Conservation (phyloP, 2,329 filamentous ascomycete genomes). For the Exutisphaerella laricina region DNA sequence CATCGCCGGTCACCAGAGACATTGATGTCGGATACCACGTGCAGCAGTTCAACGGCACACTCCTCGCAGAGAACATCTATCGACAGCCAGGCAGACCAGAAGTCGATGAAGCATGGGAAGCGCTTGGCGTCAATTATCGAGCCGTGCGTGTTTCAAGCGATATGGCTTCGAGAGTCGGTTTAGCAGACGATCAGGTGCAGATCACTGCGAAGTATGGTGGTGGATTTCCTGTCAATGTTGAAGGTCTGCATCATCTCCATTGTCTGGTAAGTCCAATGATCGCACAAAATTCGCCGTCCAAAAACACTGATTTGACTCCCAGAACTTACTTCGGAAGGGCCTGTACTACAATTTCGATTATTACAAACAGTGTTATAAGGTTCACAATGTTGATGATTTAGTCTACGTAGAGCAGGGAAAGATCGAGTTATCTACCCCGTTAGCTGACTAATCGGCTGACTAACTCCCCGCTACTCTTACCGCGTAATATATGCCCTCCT, state of each 20-base stretch:
- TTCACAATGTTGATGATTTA: no score
- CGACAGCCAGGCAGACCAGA: constrained; percentile 39
- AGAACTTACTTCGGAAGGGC: constrained; percentile 56
- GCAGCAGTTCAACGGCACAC: constrained; percentile 51
- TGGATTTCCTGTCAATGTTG: constrained; percentile 54
- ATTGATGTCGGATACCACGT: constrained; percentile 17
- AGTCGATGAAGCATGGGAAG: constrained; percentile 55
- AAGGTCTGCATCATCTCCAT: constrained; percentile 54
- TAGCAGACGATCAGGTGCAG: constrained; percentile 52
- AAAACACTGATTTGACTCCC: background rate
- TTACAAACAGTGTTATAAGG: no score
- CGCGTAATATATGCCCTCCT: no score
- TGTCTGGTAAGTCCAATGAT: constrained; percentile 39
- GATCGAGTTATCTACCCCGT: no score
- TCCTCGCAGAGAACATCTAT: constrained; percentile 51
- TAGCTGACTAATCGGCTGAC: no score
- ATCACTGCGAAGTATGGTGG: constrained; percentile 52
- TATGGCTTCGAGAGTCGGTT: constrained; percentile 38
- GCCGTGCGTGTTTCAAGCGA: constrained; percentile 12
- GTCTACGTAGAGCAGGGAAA: no score
- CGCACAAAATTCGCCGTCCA: no score
- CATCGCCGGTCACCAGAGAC: constrained; percentile 19
- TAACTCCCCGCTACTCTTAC: no score
- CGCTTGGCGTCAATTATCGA: constrained; percentile 45
- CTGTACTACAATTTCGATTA: constrained; percentile 58